Percentiles rank a stretch among this genome's conserved stretches.
phyloP scores from a whole-genome alignment of 2,329 filamentous ascomycete species.

The Colletotrichum sp. region DNA sequence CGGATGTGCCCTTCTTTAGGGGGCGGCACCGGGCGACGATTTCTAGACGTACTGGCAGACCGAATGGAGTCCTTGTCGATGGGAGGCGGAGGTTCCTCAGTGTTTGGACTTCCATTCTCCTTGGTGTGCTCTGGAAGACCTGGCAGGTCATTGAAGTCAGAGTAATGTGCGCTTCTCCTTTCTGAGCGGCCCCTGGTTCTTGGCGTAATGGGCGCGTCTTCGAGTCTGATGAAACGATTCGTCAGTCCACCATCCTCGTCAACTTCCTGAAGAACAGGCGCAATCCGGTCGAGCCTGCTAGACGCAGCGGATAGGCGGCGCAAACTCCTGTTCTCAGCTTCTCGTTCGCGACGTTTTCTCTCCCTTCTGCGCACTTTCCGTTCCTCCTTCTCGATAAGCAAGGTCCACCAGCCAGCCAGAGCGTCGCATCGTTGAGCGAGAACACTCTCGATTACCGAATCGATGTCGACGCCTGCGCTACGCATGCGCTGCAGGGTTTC shows the following conservation, averaged over 20 bases:
- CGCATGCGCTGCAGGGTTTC: slow-evolving; percentile 92
- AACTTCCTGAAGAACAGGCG: slow-evolving; percentile 77
- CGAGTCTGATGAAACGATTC: slow-evolving; percentile 46
- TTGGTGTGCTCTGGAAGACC: slow-evolving; percentile 69
- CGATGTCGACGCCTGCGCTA: slow-evolving; percentile 90
- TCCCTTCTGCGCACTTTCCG: slow-evolving; percentile 83
- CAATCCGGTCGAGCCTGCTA: slow-evolving; percentile 81
- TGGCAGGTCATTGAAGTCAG: slow-evolving; percentile 76
- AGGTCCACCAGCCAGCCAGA: slow-evolving; percentile 93
- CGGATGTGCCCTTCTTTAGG: slow-evolving; percentile 80
- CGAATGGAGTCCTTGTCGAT: slow-evolving; percentile 81
- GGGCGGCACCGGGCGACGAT: slow-evolving; percentile 77
- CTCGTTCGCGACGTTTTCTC: slow-evolving; percentile 82
- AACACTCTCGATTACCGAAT: slow-evolving; percentile 93
- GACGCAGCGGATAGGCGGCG: slow-evolving; percentile 88
- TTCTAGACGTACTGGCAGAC: slow-evolving; percentile 77
- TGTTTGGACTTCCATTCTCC: slow-evolving; percentile 47
- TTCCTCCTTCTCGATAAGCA: slow-evolving; percentile 93
- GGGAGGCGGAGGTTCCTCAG: slow-evolving; percentile 67
- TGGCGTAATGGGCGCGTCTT: slow-evolving; percentile 54
- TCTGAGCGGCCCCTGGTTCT: slow-evolving; percentile 78
- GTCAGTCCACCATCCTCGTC: slow-evolving; percentile 73
- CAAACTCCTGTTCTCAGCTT: slow-evolving; percentile 79
- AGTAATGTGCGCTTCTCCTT: slow-evolving; percentile 72
- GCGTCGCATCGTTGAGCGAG: slow-evolving; percentile 87